phyloP scores from a whole-genome alignment of 2,329 filamentous ascomycete species.

The Lachnellula cervina region DNA sequence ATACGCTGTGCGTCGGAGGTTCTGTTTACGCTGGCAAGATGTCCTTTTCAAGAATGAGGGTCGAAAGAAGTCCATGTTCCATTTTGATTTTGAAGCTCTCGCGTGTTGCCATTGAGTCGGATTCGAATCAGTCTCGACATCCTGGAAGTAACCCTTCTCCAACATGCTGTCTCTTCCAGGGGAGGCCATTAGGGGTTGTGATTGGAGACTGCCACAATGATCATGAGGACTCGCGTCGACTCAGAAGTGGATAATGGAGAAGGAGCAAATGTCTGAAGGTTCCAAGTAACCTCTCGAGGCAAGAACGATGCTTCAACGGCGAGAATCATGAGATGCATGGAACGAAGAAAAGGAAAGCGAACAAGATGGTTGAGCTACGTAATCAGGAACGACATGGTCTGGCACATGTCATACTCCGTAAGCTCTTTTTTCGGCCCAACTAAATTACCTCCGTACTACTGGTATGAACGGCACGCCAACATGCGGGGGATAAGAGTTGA shows the following conservation, averaged over 20 bases:
- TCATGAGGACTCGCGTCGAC: neutral
- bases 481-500: too few species aligned
- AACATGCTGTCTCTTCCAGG: conserved; percentile 1
- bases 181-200: neutral
- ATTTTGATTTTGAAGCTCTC: neutral
- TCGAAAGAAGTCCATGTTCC: neutral
- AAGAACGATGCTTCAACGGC: too few species aligned
- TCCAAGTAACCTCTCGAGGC: too few species aligned
- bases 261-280: too few species aligned
- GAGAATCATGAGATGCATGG: too few species aligned
- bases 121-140: neutral
- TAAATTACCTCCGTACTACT: too few species aligned
- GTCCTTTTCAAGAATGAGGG: neutral
- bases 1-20: conserved; percentile 34
- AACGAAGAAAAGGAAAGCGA: too few species aligned
- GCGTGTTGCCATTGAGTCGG: neutral
- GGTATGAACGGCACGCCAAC: too few species aligned
- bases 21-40: neutral
- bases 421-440: too few species aligned
- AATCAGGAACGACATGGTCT: too few species aligned
- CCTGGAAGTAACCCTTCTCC: conserved; percentile 5
- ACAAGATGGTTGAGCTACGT: too few species aligned
- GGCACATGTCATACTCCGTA: too few species aligned
- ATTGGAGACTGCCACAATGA: neutral
- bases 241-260: neutral